Base-by-base conservation (phyloP, 2,329 filamentous ascomycete species). In the Rhynchosporium agropyri region DNA sequence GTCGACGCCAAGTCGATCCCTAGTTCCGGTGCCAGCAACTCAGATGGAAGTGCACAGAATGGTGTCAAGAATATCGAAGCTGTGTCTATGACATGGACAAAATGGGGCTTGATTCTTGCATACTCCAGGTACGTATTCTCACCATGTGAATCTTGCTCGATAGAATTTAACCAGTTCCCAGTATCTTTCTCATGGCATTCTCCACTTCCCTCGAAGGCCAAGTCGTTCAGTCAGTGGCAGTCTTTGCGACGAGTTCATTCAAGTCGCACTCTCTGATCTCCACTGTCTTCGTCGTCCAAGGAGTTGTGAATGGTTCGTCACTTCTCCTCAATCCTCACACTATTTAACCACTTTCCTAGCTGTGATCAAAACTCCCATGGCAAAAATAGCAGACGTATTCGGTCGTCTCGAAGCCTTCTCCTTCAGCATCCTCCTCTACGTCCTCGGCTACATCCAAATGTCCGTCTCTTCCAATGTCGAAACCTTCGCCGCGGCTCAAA, bases 371-470 rank as follows among this genome's bases (percentile, higher is more conserved):
- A 81, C 84, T 2, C 83, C 83, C 9, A 75, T 82, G 61, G 79
- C 80, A 62, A 83, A 82, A 68, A 70, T 81, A 45, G 78, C 81
- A 45, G 80, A 83, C 64, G 77, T 82, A 45, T 80, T 79, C 70
- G 80, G 80, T 40, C 80, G 81, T 51, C 73, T 77, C 45, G 77
- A 82, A 63, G 79, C 79, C 0, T 81, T 81, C 67, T 67, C 75
- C 29, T 69, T 77, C 59, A 78, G 78, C 68, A 69, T 81, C 13
- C 45, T 79, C 33, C 73, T 82, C 33, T 78, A 77, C 63, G 50
- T 70, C 4, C 68, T 82, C 6, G 83, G 83, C 6, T 78, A 87
- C 78, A 79, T 87, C 65, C 81, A 91, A 74, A 89, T 89, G 79
- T 88, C 89, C 8, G 79, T 78, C 0, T 89, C 83, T 71, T 78